Base-by-base conservation (phyloP, 495 filamentous ascomycete genomes). In the Penicillium samsonianum region DNA sequence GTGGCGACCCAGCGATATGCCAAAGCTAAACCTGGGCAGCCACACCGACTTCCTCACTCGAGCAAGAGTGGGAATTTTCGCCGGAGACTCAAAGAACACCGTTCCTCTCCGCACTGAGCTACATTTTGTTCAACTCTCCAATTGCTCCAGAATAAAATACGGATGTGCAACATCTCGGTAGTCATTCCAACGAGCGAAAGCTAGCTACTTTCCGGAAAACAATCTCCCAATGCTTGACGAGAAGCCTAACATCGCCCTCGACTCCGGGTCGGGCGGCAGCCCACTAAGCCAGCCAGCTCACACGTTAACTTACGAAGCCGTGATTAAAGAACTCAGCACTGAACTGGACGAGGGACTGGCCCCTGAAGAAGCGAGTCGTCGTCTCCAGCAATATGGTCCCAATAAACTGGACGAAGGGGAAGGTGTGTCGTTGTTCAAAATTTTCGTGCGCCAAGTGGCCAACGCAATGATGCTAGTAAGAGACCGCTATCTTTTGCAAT, bases 231-330 rank as follows among this genome's bases (percentile, higher is more conserved):
- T 57, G 45, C 25, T 30, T n/a, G 44, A 42, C 23, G 40, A 60
- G 41, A 55, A 60, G 28, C 17, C 19, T 2, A 17, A 38, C 20
- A n/a, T 38, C 5, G 5, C 50, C 35, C 25, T 37, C 22, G 22
- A 51, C 50, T 12, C 50, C 1, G 50, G 55, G 55, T 50, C 55
- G 23, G 50, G 42, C 26, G 31, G 8, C n/a, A 53, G 44, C 60
- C 78, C 67, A 2, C 64, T 88, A 25, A 78, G 74, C 16, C 65
- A 69, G 41, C 84, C 84, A 11, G 82, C 87, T 30, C 86, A 90
- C 63, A 73, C 81, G 31, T 72, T 90, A 4, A 55, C 78, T 26
- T 69, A 67, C 62, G 63, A 74, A 38, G 59, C 79, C 42, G 70
- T 87, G 33, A 69, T 82, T 45, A 58, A 74, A n/a, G 80, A 88